phyloP scores from a whole-genome alignment of 106 monocot species.

The Amphibolis antarctica region DNA sequence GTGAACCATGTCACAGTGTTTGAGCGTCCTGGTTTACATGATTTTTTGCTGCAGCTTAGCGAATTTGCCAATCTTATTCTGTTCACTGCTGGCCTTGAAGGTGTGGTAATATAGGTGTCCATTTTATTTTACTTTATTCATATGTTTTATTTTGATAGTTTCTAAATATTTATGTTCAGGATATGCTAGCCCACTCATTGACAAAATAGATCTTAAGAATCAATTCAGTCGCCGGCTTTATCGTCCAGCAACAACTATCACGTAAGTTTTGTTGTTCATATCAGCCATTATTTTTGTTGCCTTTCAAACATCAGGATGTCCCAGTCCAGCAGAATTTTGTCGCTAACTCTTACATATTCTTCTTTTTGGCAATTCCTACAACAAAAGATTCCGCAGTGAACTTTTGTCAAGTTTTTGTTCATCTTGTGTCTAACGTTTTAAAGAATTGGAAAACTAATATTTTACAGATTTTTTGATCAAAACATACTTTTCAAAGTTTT shows the following conservation, averaged over 20 bases:
- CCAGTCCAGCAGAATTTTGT: not conserved
- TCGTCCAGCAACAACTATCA: conserved; percentile 61
- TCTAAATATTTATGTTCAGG: conserved; percentile 32
- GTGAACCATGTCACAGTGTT: conserved; percentile 46
- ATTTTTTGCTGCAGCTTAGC: conserved; percentile 31
- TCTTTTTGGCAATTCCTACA: no score
- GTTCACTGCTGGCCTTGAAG: conserved; percentile 78
- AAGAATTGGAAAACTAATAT: no score
- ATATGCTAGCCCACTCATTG: conserved; percentile 86
- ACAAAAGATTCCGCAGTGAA: no score
- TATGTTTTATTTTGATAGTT: conserved; percentile 9
- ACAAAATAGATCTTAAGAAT: conserved; percentile 64
- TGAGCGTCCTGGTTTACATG: conserved; percentile 43
- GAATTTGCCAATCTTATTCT: conserved; percentile 43
- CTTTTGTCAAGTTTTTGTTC: no score
- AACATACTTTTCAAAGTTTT: no score
- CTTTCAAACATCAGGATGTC: not conserved
- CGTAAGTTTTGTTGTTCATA: conserved; percentile 32
- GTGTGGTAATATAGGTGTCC: conserved; percentile 11
- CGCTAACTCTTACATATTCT: not conserved
- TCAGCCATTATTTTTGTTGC: not conserved
- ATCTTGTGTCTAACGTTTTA: no score
- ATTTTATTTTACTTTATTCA: conserved; percentile 1
- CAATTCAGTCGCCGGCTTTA: conserved; percentile 65
- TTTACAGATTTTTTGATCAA: no score